Evolutionary conservation across 2,329 filamentous ascomycete genomes (phyloP), one percentile per base, ranked within the genome.

Genomic region (Xylaria sp.): DNA sequence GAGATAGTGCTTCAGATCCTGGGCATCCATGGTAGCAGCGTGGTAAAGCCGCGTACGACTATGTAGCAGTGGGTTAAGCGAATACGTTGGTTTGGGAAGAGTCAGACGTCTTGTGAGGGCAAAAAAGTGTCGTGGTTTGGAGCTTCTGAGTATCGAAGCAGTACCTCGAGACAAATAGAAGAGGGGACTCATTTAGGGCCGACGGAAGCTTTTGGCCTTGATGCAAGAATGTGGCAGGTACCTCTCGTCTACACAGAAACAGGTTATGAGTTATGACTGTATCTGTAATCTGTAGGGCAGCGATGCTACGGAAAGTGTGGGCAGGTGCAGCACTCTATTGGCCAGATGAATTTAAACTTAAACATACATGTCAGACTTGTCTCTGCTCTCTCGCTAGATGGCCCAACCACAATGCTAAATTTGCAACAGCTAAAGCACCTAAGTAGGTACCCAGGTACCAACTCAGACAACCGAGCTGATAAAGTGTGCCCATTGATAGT

Each of bases 1-100:
- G 69, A 97, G 87, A 80, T 97, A 97, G 78, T 97, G 92, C 79
- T 84, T 84, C 71, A 90, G 83, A 72, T 90, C 88, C 73, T 86
- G 81, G 66, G 86, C 80, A 74, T 89, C 83, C 87, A 91, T 90
- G 72, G 79, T 83, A 75, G 72, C 38, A 38, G 66, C 72, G 63
- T 64, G 46, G 54, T 73, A 64, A 20, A 70, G 61, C 51, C 73
- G 72, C 6, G 61, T 28, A 49, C 60, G 26, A 56, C 51, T 26
- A 54, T 63, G 65, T 48, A 56, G 48, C 58, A 59, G 60, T 36
- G 28, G 36, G 54, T 46, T 48, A 10, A 28, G 26, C 42, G 60
- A 59, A 46, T 56, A 17, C 36, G 57, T 31, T 54, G 59, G 40
- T 46, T 65, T 66, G 63, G 57, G 44, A 65, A 59, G 61, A 65